Evolutionary conservation across 257 asterid species (phyloP), one percentile per base, ranked within the genome.

Genomic region (Gynochthodes officinalis): DNA sequence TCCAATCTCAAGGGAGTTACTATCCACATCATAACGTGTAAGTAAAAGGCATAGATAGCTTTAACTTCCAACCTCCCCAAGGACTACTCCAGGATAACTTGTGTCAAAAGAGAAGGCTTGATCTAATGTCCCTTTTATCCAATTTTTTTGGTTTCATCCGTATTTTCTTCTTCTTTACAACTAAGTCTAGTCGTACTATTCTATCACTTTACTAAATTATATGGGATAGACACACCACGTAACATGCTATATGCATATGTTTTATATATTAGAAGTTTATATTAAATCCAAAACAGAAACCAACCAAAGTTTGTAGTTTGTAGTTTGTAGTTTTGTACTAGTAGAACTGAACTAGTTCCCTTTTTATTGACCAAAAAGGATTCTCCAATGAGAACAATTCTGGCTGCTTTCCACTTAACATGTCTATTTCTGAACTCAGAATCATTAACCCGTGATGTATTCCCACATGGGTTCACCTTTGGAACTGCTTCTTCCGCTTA

Each of bases 401-500:
- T 75, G 21, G 19, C 71, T 44, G 64, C 79, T 44, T 61, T 70
- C 43, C 48, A 57, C 30, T 1, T 81, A 49, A 25, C 83, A 46
- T 72, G 71, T 63, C 67, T 78, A 19, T 68, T 68, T 54, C 73
- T 61, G 39, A 77, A 71, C 35, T 76, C 85, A n/a, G 86, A 87
- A 39, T 73, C 90, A 60, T 76, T 89, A 30, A 72, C 77, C 84
- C 80, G 96, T 4, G 59, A 40, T 43, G 93, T 88, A 82, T 92
- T 92, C 64, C 96, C 97, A n/a, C 72, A 83, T 32, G 89, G 89
- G 21, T 92, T 92, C 82, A 77, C 79, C 72, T 89, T 92, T 73
- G 97, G 97, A 73, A 92, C 96, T n/a, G 96, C 96, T 80, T 91
- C 97, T 80, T 91, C 96, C 3, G 97, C 97, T 77, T 91, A 84